Evolutionary conservation across 371 early-diverging fungal species (phyloP), one percentile per base, ranked within the genome.

Genomic region (Mucor racemosus): DNA sequence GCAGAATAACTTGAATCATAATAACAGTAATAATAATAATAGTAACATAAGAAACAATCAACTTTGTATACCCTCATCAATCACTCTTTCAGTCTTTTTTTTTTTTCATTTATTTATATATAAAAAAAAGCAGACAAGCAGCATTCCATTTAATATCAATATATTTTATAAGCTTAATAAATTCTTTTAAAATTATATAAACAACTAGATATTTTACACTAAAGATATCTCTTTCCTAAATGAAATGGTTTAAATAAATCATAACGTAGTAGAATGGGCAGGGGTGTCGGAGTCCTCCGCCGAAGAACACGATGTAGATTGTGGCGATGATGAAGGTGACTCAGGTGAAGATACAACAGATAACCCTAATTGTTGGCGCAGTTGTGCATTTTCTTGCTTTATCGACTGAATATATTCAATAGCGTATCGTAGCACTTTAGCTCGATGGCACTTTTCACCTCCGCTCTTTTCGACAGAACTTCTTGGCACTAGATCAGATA

Each of bases 381-480:
- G 41, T 38, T 64, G 39, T 5, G 56, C 40, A 19, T 73, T 73
- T 56, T 73, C 74, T 53, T 66, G 55, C 38, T 69, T 44, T 14
- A 73, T 63, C 0, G 38, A 34, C 31, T 64, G 60, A 33, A 73
- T 73, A 33, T 73, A 69, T 31, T 73, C 74, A n/a, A 73, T 73
- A 4, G 74, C 61, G 64, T 73, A 64, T 15, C 57, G 58, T 19
- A 73, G 48, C 26, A 67, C 60, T 58, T 73, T 73, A 13, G 74
- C 74, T 15, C 74, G 39, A 39, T 73, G 70, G 26, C 74, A 73
- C 54, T 73, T 73, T 39, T 69, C 66, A 19, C 67, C 69, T 57
- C 64, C 56, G 7, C 58, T 60, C 17, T 69, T 65, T 44, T 67
- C 60, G 5, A 46, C 56, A 19, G 61, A 62, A 33, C 57, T 58